These are phyloP conservation scores for Omphalea diandra DNA, from an alignment of 441 rosid genomes.

Conservation along the genomic window DNA sequence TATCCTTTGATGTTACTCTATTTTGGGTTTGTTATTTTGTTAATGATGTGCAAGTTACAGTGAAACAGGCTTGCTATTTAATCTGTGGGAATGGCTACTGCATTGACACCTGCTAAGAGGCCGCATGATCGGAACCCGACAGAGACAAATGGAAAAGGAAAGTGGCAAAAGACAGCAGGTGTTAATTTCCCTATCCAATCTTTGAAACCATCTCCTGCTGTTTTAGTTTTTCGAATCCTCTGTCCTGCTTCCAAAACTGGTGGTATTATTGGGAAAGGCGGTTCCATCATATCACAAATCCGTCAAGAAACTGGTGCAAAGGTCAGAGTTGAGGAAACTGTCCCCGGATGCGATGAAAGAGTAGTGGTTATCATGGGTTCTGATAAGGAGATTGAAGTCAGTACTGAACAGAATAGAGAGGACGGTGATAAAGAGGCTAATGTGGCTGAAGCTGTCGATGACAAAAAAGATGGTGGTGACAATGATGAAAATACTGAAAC, in stretches of 20 bases:
- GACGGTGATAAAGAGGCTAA: conserved; percentile 33
- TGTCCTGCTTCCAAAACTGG: conserved; percentile 46
- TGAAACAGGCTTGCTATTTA: conserved; percentile 13
- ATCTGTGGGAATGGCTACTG: conserved; percentile 40
- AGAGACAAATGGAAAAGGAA: conserved; percentile 51
- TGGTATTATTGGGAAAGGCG: conserved; percentile 42
- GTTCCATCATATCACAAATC: conserved; percentile 44
- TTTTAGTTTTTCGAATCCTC: conserved; percentile 42
- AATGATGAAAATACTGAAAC: conserved; percentile 33
- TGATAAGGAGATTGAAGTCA: conserved; percentile 36
- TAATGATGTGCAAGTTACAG: conserved; percentile 2
- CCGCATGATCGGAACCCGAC: conserved; percentile 35
- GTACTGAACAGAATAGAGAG: conserved; percentile 30
- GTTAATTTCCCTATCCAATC: conserved; percentile 26
- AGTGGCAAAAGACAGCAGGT: conserved; percentile 43
- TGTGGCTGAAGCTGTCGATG: conserved; percentile 28
- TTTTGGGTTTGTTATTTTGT: neutral
- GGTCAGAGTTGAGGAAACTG: conserved; percentile 53
- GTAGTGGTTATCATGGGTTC: conserved; percentile 43
- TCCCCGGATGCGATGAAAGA: conserved; percentile 61
- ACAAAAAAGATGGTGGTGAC: conserved; percentile 30
- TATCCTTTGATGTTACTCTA: neutral
- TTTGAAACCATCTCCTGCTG: conserved; percentile 26
- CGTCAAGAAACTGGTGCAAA: conserved; percentile 52
- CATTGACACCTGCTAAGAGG: conserved; percentile 62